Conservation (phyloP, 192 early-diverging fungal species). For the Phycomyces blakesleeanus region DNA sequence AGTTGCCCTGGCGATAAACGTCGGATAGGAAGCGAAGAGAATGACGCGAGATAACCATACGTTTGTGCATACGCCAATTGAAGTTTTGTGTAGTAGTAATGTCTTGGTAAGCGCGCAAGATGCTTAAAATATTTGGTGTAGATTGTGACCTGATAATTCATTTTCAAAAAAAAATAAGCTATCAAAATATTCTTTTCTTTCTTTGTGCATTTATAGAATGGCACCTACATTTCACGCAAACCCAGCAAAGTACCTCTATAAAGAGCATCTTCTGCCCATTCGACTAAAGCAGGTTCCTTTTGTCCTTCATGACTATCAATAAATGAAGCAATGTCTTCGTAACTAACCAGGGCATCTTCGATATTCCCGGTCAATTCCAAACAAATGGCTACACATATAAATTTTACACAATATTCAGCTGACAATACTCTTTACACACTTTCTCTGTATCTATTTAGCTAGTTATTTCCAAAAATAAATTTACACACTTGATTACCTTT, state of each 20-base stretch:
- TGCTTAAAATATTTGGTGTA: constrained; percentile 25
- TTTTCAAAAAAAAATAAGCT: too few species aligned
- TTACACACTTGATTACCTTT: constrained; percentile 42
- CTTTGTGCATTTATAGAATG: not conserved
- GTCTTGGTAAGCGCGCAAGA: constrained; percentile 36
- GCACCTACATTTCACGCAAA: constrained; percentile 36
- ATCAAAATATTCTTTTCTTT: too few species aligned
- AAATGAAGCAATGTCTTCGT: constrained; percentile 47
- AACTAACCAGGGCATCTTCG: constrained; percentile 43
- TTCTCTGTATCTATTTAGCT: not conserved
- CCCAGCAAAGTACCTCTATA: constrained; percentile 59
- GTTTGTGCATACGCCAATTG: constrained; percentile 46
- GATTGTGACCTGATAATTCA: not conserved
- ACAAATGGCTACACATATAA: constrained; percentile 47
- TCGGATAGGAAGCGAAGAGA: constrained; percentile 45
- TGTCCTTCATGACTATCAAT: constrained; percentile 37
- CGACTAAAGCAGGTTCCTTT: constrained; percentile 27
- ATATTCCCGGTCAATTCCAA: constrained; percentile 42
- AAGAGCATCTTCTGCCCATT: constrained; percentile 69
- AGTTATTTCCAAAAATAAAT: constrained; percentile 3
- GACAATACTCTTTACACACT: not conserved
- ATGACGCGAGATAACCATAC: constrained; percentile 47
- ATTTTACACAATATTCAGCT: too few species aligned
- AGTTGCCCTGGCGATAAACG: constrained; percentile 30
- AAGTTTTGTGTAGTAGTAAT: constrained; percentile 42